Conservation (phyloP, 345 rosid species). For the Bretschneidera sinensis region DNA sequence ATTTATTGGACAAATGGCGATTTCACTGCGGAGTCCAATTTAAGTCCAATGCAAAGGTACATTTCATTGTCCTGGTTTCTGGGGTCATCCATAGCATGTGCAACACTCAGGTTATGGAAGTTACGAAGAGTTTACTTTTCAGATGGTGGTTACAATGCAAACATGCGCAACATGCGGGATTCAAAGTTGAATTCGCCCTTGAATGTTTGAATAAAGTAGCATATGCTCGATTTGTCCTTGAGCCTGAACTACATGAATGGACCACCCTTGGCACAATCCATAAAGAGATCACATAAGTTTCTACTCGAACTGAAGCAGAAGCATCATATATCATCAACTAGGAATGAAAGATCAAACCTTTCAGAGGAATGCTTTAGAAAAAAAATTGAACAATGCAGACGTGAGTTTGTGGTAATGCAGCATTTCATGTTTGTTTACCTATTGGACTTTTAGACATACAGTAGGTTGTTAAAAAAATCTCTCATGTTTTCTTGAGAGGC, state of each 20-base stretch:
- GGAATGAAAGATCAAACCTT: too few species aligned
- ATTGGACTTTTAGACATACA: too few species aligned
- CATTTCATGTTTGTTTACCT: too few species aligned
- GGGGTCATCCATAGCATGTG: not conserved
- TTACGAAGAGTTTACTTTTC: not conserved
- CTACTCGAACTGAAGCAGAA: too few species aligned
- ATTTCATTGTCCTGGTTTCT: not conserved
- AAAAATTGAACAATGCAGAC: too few species aligned
- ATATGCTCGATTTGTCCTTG: not conserved
- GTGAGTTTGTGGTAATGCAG: too few species aligned
- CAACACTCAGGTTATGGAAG: not conserved
- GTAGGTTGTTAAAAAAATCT: too few species aligned
- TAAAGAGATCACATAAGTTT: too few species aligned
- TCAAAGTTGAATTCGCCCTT: not conserved
- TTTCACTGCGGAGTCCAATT: not conserved
- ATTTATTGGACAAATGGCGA: not conserved
- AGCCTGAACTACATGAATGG: not conserved
- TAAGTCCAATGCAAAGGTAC: not conserved
- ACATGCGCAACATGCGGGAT: not conserved
- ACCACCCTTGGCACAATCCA: not conserved
- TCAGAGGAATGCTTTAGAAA: too few species aligned
- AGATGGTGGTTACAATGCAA: not conserved
- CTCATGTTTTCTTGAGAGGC: too few species aligned
- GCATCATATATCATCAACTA: too few species aligned
- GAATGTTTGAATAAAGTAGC: not conserved